Evolutionary conservation across 805 yeast genomes (phyloP).

Genomic region (Cyberlindnera veronae): DNA sequence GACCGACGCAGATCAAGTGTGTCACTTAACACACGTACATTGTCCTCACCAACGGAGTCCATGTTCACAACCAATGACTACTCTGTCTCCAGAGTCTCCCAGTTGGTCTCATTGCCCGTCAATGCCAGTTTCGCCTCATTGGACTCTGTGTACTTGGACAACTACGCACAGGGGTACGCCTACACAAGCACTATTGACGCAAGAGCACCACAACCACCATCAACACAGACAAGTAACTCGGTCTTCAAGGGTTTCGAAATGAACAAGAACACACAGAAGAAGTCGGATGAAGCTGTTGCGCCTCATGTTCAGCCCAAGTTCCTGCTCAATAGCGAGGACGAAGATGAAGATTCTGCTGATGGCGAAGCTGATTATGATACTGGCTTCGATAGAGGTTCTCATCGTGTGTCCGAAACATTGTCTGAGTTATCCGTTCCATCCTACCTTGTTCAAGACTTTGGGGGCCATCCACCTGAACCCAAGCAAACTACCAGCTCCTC

Average conservation of each 20-base stretch:
- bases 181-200: slow-evolving; percentile 18
- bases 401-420: too few species aligned
- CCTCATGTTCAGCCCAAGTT: slow-evolving; percentile 21
- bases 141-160: slow-evolving; percentile 64
- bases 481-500: background rate
- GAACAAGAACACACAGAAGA: slow-evolving; percentile 13
- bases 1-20: slow-evolving; percentile 22
- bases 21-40: slow-evolving; percentile 5
- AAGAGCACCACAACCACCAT: slow-evolving; percentile 10
- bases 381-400: slow-evolving; percentile 8
- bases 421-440: slow-evolving; percentile 21
- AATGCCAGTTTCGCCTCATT: slow-evolving; percentile 77
- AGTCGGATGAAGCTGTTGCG: slow-evolving; percentile 17
- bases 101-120: slow-evolving; percentile 64
- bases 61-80: slow-evolving; percentile 19
- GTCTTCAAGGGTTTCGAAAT: slow-evolving; percentile 17
- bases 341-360: slow-evolving; percentile 7
- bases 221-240: slow-evolving; percentile 2
- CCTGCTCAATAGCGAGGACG: slow-evolving; percentile 9
- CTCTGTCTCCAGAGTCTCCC: slow-evolving; percentile 40
- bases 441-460: slow-evolving; percentile 12
- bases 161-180: slow-evolving; percentile 31
- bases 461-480: slow-evolving; percentile 3
- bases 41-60: slow-evolving; percentile 4
- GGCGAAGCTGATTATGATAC: slow-evolving; percentile 9